These are phyloP conservation scores for Nicotiana noctiflora DNA, from an alignment of 257 asterid genomes.

Conservation along the genomic window DNA sequence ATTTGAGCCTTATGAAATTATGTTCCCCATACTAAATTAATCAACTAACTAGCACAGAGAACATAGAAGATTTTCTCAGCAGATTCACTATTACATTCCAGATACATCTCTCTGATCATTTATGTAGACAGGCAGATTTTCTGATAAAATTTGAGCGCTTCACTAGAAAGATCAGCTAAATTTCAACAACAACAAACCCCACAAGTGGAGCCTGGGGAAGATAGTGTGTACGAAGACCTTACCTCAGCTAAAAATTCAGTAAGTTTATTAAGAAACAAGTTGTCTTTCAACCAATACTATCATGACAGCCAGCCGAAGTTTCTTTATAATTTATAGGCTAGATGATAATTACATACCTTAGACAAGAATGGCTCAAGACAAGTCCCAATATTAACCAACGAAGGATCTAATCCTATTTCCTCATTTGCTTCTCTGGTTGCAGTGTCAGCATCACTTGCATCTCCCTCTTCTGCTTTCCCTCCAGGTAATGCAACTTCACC, in stretches of 20 bases:
- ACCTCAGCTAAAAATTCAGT: neutral
- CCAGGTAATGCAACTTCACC: constrained; percentile 97
- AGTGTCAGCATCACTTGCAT: constrained; percentile 66
- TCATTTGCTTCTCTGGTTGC: constrained; percentile 91
- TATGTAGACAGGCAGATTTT: neutral
- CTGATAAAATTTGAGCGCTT: neutral
- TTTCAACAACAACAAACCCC: too few relatives aligned
- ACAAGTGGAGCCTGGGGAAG: too few relatives aligned
- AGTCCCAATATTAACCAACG: constrained; percentile 66
- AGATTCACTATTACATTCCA: neutral
- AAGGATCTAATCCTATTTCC: constrained; percentile 93
- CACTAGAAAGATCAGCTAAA: neutral
- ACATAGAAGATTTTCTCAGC: neutral
- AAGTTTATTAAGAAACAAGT: neutral
- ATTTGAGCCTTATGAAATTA: neutral
- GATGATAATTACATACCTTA: constrained; percentile 45
- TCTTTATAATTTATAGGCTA: neutral
- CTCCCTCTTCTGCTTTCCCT: constrained; percentile 88
- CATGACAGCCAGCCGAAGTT: neutral
- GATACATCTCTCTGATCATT: neutral
- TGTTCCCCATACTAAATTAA: neutral
- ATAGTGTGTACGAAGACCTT: too few relatives aligned
- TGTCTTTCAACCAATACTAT: neutral
- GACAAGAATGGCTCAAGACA: constrained; percentile 91
- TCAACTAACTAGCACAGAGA: neutral